Evolutionary conservation across 352 stramenopile genomes (phyloP).

Genomic region (Pythium plurisporium): DNA sequence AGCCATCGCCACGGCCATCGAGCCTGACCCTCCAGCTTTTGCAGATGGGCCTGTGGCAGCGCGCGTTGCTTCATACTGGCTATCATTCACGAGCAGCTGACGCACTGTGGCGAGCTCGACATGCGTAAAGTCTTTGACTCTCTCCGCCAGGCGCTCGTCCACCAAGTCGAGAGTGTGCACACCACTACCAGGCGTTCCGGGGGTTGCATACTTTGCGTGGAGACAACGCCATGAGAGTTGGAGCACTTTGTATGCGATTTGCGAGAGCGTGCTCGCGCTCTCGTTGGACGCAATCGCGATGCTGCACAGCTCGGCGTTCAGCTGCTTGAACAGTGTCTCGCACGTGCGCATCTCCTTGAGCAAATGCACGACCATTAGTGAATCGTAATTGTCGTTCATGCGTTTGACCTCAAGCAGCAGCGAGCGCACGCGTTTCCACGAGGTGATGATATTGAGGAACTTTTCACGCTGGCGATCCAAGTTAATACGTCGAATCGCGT

Average conservation of each 20-base stretch:
- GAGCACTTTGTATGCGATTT: constrained; percentile 67
- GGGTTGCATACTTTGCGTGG: constrained; percentile 21
- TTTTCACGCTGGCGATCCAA: constrained; percentile 30
- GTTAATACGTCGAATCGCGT: constrained; percentile 24
- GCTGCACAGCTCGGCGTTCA: constrained; percentile 54
- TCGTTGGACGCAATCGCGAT: constrained; percentile 76
- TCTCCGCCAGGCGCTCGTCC: constrained; percentile 61
- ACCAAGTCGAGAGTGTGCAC: constrained; percentile 33
- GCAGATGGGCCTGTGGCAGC: not conserved
- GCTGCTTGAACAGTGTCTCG: constrained; percentile 71
- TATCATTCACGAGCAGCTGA: constrained; percentile 54
- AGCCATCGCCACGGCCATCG: not conserved
- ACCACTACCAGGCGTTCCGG: constrained; percentile 22
- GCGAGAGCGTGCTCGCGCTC: constrained; percentile 50
- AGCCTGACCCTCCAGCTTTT: constrained; percentile 20
- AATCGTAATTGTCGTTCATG: constrained; percentile 74
- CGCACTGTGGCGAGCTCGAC: constrained; percentile 47
- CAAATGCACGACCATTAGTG: constrained; percentile 61
- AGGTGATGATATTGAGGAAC: constrained; percentile 43
- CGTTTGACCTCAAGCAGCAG: constrained; percentile 56
- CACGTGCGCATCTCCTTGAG: constrained; percentile 81
- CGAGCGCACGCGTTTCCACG: constrained; percentile 69
- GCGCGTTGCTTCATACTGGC: constrained; percentile 10
- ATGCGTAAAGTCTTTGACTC: constrained; percentile 53
- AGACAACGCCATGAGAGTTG: constrained; percentile 62